Percentiles rank a stretch among this genome's conserved stretches.
These are phyloP conservation scores for Termitomyces sp. DNA, from an alignment of 768 basidiomycete species.

Conservation along the genomic window DNA sequence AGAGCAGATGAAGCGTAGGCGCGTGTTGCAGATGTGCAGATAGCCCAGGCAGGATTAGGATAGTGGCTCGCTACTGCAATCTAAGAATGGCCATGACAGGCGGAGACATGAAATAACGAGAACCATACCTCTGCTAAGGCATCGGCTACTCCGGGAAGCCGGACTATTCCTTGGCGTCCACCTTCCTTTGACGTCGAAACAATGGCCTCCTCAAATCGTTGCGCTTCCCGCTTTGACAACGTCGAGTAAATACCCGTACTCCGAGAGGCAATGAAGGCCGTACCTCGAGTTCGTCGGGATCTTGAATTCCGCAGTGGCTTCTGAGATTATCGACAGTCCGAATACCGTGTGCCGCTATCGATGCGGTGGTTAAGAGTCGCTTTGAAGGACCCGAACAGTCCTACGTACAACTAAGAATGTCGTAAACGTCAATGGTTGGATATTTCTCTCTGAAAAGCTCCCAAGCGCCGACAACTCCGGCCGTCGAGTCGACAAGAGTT, in stretches of 20 bases:
- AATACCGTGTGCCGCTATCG: conserved; percentile 73
- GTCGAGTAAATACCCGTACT: not conserved
- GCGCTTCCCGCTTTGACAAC: conserved; percentile 56
- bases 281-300: conserved; percentile 71
- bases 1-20: conserved; percentile 75
- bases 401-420: conserved; percentile 61
- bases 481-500: conserved; percentile 79
- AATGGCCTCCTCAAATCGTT: conserved; percentile 80
- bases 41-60: conserved; percentile 76
- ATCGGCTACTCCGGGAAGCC: conserved; percentile 67
- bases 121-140: conserved; percentile 54
- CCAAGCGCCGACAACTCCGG: conserved; percentile 84
- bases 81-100: conserved; percentile 22
- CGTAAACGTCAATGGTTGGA: conserved; percentile 56
- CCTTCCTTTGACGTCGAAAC: conserved; percentile 54
- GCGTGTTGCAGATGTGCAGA: conserved; percentile 85
- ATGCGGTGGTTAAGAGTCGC: conserved; percentile 8
- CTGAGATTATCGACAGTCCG: conserved; percentile 81
- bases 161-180: conserved; percentile 61
- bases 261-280: conserved; percentile 1
- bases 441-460: conserved; percentile 70
- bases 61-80: conserved; percentile 33
- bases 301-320: conserved; percentile 66
- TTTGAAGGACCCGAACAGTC: conserved; percentile 6
- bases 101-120: not conserved